phyloP scores from a whole-genome alignment of 192 early-diverging fungal genomes.

The Coemansia reversa region DNA sequence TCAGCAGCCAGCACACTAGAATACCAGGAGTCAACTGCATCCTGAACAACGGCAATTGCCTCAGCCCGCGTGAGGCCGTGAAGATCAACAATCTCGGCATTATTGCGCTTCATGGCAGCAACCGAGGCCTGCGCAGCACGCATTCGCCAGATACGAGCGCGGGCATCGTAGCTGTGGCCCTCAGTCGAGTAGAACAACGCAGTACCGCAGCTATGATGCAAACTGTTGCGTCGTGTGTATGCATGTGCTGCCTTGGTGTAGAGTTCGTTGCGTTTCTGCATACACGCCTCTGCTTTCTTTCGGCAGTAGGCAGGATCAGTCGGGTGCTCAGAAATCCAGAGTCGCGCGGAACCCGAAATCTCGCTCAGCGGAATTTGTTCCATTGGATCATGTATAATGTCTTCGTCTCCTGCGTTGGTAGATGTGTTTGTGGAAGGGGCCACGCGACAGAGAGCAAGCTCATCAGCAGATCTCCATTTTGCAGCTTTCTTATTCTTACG shows the following conservation, averaged over 20 bases:
- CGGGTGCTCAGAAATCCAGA: constrained; percentile 29
- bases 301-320: constrained; percentile 40
- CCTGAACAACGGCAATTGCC: constrained; percentile 59
- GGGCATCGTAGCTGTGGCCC: constrained; percentile 31
- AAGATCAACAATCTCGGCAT: constrained; percentile 64
- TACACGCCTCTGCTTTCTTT: constrained; percentile 10
- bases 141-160: constrained; percentile 51
- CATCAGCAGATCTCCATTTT: constrained; percentile 29
- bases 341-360: constrained; percentile 29
- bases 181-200: constrained; percentile 49
- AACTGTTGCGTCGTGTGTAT: constrained; percentile 21
- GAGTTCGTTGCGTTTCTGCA: constrained; percentile 42
- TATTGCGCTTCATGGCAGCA: constrained; percentile 40
- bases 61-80: constrained; percentile 67
- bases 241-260: constrained; percentile 42
- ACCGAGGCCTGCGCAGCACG: constrained; percentile 46
- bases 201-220: constrained; percentile 27
- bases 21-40: constrained; percentile 60
- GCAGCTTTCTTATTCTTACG: constrained; percentile 4
- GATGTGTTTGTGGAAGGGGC: neutral
- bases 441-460: constrained; percentile 25
- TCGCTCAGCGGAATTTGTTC: constrained; percentile 32
- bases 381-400: constrained; percentile 9
- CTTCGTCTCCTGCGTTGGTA: neutral
- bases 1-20: neutral